Conservation (phyloP, 192 early-diverging fungal species). For the Rhizoclosmatium sp. region DNA sequence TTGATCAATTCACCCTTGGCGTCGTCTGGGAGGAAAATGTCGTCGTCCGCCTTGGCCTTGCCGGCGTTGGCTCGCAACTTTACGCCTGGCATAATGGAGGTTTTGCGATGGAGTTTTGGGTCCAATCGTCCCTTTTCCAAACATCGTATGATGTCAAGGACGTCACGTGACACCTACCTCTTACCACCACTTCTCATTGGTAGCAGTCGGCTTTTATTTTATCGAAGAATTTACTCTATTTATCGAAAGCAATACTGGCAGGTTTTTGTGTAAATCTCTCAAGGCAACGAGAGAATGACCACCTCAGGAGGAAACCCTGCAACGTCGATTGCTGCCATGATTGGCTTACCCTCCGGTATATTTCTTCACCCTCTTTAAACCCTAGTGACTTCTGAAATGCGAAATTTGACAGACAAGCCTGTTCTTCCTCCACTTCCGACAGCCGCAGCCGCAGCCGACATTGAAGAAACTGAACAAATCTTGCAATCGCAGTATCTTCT, state of each 20-base stretch:
- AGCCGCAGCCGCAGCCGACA: background rate
- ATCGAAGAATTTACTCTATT: too few species aligned
- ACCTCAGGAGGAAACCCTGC: background rate
- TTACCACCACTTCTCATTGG: background rate
- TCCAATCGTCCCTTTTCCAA: background rate
- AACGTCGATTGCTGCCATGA: conserved; percentile 6
- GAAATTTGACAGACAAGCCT: background rate
- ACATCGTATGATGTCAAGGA: background rate
- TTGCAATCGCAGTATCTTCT: conserved; percentile 52
- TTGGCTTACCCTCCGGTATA: background rate
- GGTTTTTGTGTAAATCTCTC: too few species aligned
- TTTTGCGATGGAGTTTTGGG: background rate
- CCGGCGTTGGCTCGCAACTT: background rate
- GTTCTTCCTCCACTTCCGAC: conserved; percentile 11
- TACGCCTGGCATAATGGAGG: background rate
- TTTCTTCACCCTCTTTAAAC: background rate
- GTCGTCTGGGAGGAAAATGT: background rate
- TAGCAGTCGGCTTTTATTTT: too few species aligned
- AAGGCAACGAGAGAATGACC: too few species aligned
- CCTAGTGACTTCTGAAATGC: background rate
- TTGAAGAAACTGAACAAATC: conserved; percentile 42
- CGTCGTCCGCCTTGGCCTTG: background rate
- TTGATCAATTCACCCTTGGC: conserved; percentile 3
- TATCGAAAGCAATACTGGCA: too few species aligned
- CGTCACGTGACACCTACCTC: background rate